Percentiles rank a stretch among this genome's conserved stretches.
Evolutionary conservation across 2,329 filamentous ascomycete species (phyloP).

Genomic region (Colletotrichum shisoi): DNA sequence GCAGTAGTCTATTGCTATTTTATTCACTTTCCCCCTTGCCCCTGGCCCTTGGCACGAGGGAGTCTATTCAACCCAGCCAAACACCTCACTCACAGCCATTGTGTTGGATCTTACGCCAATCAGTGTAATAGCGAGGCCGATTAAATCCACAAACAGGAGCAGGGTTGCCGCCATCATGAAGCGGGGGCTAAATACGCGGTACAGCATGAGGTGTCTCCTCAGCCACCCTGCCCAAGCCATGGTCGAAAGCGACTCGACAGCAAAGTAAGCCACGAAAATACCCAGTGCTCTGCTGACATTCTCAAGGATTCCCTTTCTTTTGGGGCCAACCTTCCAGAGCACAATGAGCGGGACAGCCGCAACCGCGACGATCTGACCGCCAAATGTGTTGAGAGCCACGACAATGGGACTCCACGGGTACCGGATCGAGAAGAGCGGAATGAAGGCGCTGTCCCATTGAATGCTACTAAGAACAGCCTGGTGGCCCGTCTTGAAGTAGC

Average conservation of each 20-base stretch:
- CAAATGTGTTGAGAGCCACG: constrained; percentile 86
- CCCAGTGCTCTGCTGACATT: constrained; percentile 74
- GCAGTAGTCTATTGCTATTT: constrained; percentile 21
- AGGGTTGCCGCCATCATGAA: constrained; percentile 83
- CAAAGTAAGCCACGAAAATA: constrained; percentile 82
- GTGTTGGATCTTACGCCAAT: constrained; percentile 78
- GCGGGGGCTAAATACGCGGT: constrained; percentile 87
- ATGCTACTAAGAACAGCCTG: constrained; percentile 87
- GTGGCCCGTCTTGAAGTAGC: constrained; percentile 98
- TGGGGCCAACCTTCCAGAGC: constrained; percentile 88
- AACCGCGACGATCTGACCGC: constrained; percentile 83
- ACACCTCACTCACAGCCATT: constrained; percentile 82
- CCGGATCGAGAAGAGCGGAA: constrained; percentile 79
- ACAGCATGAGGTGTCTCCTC: constrained; percentile 93
- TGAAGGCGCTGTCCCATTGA: constrained; percentile 96
- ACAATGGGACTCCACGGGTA: constrained; percentile 91
- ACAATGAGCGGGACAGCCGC: constrained; percentile 80
- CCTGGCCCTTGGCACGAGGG: neutral
- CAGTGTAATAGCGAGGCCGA: constrained; percentile 75
- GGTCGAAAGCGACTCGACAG: constrained; percentile 81
- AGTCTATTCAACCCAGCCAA: constrained; percentile 73
- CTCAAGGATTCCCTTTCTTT: constrained; percentile 73
- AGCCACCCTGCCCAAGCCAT: constrained; percentile 90
- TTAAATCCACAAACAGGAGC: constrained; percentile 78
- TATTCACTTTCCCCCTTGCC: neutral